Base-by-base conservation (phyloP, 2,329 filamentous ascomycete species). In the Byssochlamys sp. region DNA sequence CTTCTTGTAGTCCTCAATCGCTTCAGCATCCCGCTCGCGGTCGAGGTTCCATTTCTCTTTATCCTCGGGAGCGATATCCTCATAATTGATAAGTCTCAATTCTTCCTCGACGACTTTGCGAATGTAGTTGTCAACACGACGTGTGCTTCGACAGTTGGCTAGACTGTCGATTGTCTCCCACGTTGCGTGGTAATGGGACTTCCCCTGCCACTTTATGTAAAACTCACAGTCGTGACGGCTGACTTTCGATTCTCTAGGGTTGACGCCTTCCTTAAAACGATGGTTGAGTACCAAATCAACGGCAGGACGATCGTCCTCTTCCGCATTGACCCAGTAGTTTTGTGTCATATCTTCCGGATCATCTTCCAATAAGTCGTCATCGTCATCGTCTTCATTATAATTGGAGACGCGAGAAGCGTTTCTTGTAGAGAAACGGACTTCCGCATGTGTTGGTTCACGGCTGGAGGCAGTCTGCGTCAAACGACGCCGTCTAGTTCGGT, bases 11-110 rank as follows among this genome's bases (percentile, higher is more conserved):
- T 97, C 91, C 61, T 89, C 87, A 55, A 95, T 82, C 2, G 90
- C 88, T 71, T 97, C 91, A 58, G 91, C 84, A 62, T 94, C 89
- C 58, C 91, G 85, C 75, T 99, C 94, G 54, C 91, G 88, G 68
- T 97, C 91, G n/a, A 99, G 84, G 71, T 91, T 89, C 81, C 91
- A 96, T 72, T 95, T 91, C 74, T 97, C 90, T 60, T 89, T 88
- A 65, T 92, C 89, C 75, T 97, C 90, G 0, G 88, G 87, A 11
- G 88, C 84, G 48, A 90, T 82, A 52, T 91, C 86, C 10, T 82
- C 84, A 35, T 89, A 88, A 63, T 87, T 84, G 58, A 85, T 81
- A 70, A 95, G 84, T 59, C 87, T 84, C 56, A 95, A 82, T 68
- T 96, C 91, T 63, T 88, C 84, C 62, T 87, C 83, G 55, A 96